phyloP scores from a whole-genome alignment of 257 asterid genomes.

The Scutellaria minor region DNA sequence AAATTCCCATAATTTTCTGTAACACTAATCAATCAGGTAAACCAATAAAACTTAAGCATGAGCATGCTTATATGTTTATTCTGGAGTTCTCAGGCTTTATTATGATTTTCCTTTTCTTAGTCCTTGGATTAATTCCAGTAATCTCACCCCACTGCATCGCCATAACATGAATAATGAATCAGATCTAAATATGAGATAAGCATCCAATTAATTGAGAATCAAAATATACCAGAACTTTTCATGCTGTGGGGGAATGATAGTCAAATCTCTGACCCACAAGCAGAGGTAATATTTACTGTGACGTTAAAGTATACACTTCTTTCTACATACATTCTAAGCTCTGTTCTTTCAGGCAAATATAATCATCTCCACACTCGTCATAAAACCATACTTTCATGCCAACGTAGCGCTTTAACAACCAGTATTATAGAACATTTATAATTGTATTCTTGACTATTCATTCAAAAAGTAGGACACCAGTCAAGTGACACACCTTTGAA shows the following conservation, averaged over 20 bases:
- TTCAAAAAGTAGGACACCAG: slow-evolving; percentile 1
- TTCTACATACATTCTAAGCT: slow-evolving; percentile 21
- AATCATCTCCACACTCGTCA: neutral
- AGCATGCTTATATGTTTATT: neutral
- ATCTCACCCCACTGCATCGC: neutral
- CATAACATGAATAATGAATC: slow-evolving; percentile 21
- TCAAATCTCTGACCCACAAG: neutral
- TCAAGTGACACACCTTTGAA: neutral
- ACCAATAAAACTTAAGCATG: neutral
- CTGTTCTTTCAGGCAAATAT: slow-evolving; percentile 20
- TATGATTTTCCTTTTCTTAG: neutral
- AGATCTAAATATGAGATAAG: slow-evolving; percentile 9
- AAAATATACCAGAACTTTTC: neutral
- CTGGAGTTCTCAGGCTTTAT: slow-evolving; percentile 8
- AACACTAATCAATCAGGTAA: slow-evolving; percentile 22
- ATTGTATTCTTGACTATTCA: neutral
- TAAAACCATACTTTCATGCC: neutral
- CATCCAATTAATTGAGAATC: neutral
- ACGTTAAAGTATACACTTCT: neutral
- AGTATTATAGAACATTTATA: slow-evolving; percentile 5
- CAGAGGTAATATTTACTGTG: neutral
- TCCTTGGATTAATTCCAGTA: neutral
- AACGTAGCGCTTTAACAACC: slow-evolving; percentile 9
- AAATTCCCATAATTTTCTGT: neutral
- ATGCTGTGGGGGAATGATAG: neutral